phyloP scores from a whole-genome alignment of 2,329 filamentous ascomycete genomes.

The Colletotrichum eremochloae region DNA sequence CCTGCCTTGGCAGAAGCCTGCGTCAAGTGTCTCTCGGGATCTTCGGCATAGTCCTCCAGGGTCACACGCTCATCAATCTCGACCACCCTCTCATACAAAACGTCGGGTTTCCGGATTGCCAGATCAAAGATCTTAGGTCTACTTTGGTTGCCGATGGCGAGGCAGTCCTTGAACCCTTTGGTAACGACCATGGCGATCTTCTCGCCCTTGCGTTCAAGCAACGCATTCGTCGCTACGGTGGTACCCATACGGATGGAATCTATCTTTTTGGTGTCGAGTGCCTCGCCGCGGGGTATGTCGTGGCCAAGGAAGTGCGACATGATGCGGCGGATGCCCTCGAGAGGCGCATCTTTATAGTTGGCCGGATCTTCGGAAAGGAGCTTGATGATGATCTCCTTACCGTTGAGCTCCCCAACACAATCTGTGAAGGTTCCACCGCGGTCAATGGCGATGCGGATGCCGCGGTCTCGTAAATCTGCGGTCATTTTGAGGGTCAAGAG shows the following conservation, averaged over 20 bases:
- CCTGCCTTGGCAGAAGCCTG: conserved; percentile 68
- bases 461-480: conserved; percentile 58
- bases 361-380: conserved; percentile 89
- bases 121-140: conserved; percentile 92
- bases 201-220: conserved; percentile 92
- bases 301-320: conserved; percentile 81
- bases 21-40: conserved; percentile 73
- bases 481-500: conserved; percentile 49
- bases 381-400: conserved; percentile 88
- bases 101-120: conserved; percentile 87
- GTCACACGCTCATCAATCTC: conserved; percentile 94
- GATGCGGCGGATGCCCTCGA: conserved; percentile 90
- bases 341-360: conserved; percentile 91
- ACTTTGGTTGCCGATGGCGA: conserved; percentile 91
- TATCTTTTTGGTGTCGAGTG: conserved; percentile 85
- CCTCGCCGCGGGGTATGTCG: conserved; percentile 83
- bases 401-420: conserved; percentile 84
- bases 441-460: conserved; percentile 81
- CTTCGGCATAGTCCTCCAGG: conserved; percentile 91
- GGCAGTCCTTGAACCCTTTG: conserved; percentile 87
- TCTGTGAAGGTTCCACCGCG: conserved; percentile 94
- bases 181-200: conserved; percentile 89
- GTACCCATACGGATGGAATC: conserved; percentile 97
- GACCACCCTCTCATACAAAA: conserved; percentile 87
- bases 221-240: conserved; percentile 91